These are phyloP conservation scores for Uromyces viciae-fabae DNA, from an alignment of 1,284 basidiomycete species.

Conservation along the genomic window DNA sequence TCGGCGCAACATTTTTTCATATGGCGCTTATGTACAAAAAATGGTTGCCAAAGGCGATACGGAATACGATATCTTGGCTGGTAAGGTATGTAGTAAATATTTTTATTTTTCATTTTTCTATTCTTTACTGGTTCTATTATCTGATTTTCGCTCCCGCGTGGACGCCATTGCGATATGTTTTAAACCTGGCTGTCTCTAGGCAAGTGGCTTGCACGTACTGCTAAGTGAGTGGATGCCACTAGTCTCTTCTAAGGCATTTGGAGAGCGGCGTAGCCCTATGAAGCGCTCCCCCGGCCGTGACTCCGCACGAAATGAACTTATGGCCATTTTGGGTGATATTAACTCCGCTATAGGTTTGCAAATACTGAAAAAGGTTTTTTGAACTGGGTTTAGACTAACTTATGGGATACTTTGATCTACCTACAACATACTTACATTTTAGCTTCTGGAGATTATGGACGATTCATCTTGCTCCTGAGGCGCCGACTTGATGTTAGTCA, in stretches of 20 bases:
- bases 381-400: background rate
- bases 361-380: background rate
- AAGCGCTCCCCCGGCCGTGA: slow-evolving; percentile 43
- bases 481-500: slow-evolving; percentile 34
- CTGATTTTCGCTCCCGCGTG: background rate
- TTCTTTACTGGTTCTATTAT: background rate
- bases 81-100: slow-evolving; percentile 22
- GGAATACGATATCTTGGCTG: slow-evolving; percentile 37
- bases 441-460: slow-evolving; percentile 36
- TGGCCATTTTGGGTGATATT: slow-evolving; percentile 31
- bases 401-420: no score
- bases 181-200: background rate
- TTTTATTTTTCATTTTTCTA: background rate
- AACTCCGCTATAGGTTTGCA: slow-evolving; percentile 38
- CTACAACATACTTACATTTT: background rate
- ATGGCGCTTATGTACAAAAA: slow-evolving; percentile 40
- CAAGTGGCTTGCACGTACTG: slow-evolving; percentile 39
- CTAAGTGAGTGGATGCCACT: slow-evolving; percentile 45
- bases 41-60: slow-evolving; percentile 45
- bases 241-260: slow-evolving; percentile 14
- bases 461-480: slow-evolving; percentile 11
- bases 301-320: slow-evolving; percentile 39
- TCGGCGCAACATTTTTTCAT: slow-evolving; percentile 36
- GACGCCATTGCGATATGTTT: background rate
- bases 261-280: slow-evolving; percentile 23